These are phyloP conservation scores for Neurospora sp. DNA, from an alignment of 495 filamentous ascomycete species.

Conservation along the genomic window DNA sequence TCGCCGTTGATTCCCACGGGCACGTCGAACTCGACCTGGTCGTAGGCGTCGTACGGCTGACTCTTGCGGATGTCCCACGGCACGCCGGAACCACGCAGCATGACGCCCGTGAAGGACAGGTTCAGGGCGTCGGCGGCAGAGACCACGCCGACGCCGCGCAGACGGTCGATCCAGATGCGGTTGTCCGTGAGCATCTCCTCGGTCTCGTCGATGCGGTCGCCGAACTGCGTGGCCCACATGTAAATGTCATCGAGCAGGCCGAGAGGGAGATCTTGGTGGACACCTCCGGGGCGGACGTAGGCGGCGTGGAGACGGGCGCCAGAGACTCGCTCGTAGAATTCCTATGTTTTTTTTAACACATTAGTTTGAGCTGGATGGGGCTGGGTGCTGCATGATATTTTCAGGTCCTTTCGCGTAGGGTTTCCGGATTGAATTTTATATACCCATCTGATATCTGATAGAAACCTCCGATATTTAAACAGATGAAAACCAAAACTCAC, in stretches of 20 bases:
- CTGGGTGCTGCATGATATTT: not conserved
- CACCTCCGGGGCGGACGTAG: slow-evolving; percentile 95
- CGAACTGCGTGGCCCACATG: slow-evolving; percentile 99
- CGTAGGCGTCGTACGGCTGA: slow-evolving; percentile 94
- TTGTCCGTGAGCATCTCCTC: slow-evolving; percentile 98
- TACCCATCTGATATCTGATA: not conserved
- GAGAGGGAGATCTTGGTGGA: slow-evolving; percentile 87
- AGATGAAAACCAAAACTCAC: slow-evolving; percentile 36
- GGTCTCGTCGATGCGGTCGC: slow-evolving; percentile 97
- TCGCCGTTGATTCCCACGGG: slow-evolving; percentile 94
- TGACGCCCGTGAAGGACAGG: slow-evolving; percentile 92
- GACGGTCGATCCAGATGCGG: slow-evolving; percentile 94
- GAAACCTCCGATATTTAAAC: not conserved
- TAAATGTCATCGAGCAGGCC: slow-evolving; percentile 98
- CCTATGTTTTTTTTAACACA: slow-evolving; percentile 39
- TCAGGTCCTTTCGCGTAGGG: not conserved
- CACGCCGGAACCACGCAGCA: slow-evolving; percentile 95
- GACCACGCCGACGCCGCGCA: slow-evolving; percentile 85
- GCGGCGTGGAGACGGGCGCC: slow-evolving; percentile 96
- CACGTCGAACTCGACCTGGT: slow-evolving; percentile 94
- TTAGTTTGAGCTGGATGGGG: not conserved
- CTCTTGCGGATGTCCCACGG: slow-evolving; percentile 96
- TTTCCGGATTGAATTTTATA: not conserved
- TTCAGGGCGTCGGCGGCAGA: slow-evolving; percentile 86
- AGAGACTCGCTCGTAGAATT: slow-evolving; percentile 99